phyloP scores from a whole-genome alignment of 768 basidiomycete genomes.

The Austroboletus eburneus region DNA sequence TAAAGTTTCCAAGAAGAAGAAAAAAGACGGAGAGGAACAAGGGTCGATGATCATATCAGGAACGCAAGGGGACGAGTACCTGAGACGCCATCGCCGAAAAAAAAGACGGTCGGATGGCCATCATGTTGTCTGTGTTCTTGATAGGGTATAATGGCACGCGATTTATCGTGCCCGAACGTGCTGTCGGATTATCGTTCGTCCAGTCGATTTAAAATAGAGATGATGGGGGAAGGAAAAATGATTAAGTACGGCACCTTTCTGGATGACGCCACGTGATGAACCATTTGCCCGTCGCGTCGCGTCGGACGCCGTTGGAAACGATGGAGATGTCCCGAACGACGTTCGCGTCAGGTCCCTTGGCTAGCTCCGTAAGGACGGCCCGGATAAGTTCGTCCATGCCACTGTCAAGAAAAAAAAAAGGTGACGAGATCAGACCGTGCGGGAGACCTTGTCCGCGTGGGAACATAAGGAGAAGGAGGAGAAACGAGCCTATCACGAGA shows the following conservation, averaged over 20 bases:
- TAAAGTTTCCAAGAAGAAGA: constrained; percentile 23
- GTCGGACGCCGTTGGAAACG: constrained; percentile 87
- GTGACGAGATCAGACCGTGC: constrained; percentile 4
- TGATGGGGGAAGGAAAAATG: neutral
- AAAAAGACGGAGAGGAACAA: no score
- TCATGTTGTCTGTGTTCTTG: constrained; percentile 36
- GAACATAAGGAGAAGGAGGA: neutral
- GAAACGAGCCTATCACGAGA: no score
- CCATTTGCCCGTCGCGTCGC: constrained; percentile 61
- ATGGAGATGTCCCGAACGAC: constrained; percentile 78
- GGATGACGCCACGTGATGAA: constrained; percentile 87
- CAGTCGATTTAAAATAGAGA: no score
- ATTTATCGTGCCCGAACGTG: constrained; percentile 94
- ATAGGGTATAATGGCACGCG: constrained; percentile 90
- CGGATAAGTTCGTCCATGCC: constrained; percentile 95
- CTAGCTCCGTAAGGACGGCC: constrained; percentile 72
- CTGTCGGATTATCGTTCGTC: constrained; percentile 23
- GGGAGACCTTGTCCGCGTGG: constrained; percentile 4
- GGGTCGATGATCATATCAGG: no score
- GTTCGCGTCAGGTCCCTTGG: constrained; percentile 51
- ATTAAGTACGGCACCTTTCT: constrained; percentile 49
- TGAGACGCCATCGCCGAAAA: constrained; percentile 97
- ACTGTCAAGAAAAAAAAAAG: constrained; percentile 34
- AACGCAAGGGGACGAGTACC: constrained; percentile 55
- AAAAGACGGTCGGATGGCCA: constrained; percentile 72